phyloP scores from a whole-genome alignment of 768 basidiomycete genomes.

The Wakefieldia striispora region DNA sequence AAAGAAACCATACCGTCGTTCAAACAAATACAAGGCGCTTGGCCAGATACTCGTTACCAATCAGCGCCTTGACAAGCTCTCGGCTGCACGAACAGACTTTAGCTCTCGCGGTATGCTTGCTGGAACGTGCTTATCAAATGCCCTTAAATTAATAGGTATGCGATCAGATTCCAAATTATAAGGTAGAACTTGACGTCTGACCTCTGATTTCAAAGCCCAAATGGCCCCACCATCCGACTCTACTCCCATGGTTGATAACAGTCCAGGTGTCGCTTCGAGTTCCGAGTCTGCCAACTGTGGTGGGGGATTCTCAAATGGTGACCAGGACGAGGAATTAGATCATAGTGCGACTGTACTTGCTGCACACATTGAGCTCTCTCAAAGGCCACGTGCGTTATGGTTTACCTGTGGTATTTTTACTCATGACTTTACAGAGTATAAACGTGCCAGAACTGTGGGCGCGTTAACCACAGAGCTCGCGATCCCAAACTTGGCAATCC shows the following conservation, averaged over 20 bases:
- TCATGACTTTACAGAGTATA: background rate
- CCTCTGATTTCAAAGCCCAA: too few relatives aligned
- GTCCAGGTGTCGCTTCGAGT: too few relatives aligned
- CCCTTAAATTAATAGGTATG: too few relatives aligned
- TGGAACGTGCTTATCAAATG: too few relatives aligned
- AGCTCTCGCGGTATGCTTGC: background rate
- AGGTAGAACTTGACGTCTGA: too few relatives aligned
- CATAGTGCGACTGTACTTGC: background rate
- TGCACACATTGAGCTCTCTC: background rate
- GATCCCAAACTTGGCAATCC: background rate
- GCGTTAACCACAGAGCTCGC: background rate
- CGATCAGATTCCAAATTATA: too few relatives aligned
- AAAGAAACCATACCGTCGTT: background rate
- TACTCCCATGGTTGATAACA: too few relatives aligned
- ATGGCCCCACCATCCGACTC: too few relatives aligned
- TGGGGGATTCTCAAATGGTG: too few relatives aligned
- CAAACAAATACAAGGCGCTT: background rate
- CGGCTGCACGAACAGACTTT: background rate
- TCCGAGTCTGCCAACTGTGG: too few relatives aligned
- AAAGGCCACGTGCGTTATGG: background rate
- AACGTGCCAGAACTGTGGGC: background rate
- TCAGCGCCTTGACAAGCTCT: background rate
- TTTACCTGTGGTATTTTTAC: background rate
- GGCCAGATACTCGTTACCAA: background rate
- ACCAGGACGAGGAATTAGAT: too few relatives aligned